Evolutionary conservation across 169 alveolate genomes (phyloP).

Genomic region (Eimeria zaria): DNA sequence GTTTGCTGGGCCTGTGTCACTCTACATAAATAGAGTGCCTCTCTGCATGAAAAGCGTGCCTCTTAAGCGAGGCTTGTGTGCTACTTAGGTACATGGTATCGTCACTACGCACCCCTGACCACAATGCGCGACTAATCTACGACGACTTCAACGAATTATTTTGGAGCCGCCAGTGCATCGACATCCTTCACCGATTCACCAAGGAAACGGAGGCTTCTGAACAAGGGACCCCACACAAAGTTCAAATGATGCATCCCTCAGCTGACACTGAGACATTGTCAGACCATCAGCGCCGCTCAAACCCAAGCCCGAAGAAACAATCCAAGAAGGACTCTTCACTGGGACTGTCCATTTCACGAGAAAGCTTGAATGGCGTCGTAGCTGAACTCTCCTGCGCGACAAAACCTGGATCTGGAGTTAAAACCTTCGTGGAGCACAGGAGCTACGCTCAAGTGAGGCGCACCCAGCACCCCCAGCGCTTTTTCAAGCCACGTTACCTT

Average conservation of each 20-base stretch:
- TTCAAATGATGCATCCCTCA: not conserved
- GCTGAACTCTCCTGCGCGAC: constrained; percentile 51
- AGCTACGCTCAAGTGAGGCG: constrained; percentile 71
- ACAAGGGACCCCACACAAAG: not conserved
- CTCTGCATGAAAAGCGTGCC: not conserved
- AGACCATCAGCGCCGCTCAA: not conserved
- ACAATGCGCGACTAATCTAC: constrained; percentile 78
- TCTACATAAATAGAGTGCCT: not conserved
- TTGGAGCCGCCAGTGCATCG: constrained; percentile 81
- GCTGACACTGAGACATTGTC: not conserved
- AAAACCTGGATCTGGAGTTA: constrained; percentile 76
- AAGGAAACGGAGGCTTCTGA: not conserved
- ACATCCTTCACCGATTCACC: not conserved
- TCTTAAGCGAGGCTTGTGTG: not conserved
- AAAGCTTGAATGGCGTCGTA: constrained; percentile 60
- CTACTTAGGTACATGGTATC: constrained; percentile 75
- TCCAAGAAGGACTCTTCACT: not conserved
- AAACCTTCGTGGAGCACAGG: constrained; percentile 81
- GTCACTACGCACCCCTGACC: constrained; percentile 80
- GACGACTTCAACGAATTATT: constrained; percentile 84
- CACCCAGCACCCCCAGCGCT: not conserved
- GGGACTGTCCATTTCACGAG: constrained; percentile 52
- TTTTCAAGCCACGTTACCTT: not conserved
- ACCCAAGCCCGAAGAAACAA: not conserved
- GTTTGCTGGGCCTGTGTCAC: too few species aligned